Base-by-base conservation (phyloP, 1,284 basidiomycete species). In the Earliella scabrosa region DNA sequence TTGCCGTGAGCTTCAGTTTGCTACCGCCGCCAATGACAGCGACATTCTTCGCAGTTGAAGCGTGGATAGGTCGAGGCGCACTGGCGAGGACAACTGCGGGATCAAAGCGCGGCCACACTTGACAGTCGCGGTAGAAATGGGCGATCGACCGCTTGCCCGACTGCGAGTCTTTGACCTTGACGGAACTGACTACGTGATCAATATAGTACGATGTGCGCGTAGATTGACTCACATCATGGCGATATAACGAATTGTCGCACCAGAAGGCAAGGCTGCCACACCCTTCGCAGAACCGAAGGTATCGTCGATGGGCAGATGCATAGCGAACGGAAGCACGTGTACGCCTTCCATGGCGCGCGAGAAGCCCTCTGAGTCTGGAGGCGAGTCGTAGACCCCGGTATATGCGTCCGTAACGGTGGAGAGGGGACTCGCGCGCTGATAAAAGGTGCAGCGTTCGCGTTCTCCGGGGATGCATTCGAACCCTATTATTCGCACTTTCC, bases 61-160 rank as follows among this genome's bases (percentile, higher is more conserved):
- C 85, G 60, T 85, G 79, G 39, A 95, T 73, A 3, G 90, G 88
- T 40, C 82, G 75, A 7, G 80, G 72, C 2, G 87, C 79, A 2
- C 87, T 81, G 1, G 86, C 80, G 7, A 97, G 82, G 13, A 88
- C 79, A 3, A 77, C 64, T 5, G 82, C 75, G 0, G 90, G 86
- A 59, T 93, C 83, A 24, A 95, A 75, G 50, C 87, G 87, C 1
- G 95, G 95, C 81, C 89, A 94, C 27, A 97, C 76, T 50, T 90
- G 85, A 66, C 94, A 88, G 35, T 88, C 80, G 2, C 95, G 87
- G 73, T 97, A 97, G 70, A 97, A 97, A 72, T 98, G 95, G 0
- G 95, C 91, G 45, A 97, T 90, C 5, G 92, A 93, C 8, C 86
- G 80, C 66, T 82, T 80, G 40, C 74, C 75, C 24, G 83, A 81